Base-by-base conservation (phyloP, 768 basidiomycete species). In the Kwoniella sp. region DNA sequence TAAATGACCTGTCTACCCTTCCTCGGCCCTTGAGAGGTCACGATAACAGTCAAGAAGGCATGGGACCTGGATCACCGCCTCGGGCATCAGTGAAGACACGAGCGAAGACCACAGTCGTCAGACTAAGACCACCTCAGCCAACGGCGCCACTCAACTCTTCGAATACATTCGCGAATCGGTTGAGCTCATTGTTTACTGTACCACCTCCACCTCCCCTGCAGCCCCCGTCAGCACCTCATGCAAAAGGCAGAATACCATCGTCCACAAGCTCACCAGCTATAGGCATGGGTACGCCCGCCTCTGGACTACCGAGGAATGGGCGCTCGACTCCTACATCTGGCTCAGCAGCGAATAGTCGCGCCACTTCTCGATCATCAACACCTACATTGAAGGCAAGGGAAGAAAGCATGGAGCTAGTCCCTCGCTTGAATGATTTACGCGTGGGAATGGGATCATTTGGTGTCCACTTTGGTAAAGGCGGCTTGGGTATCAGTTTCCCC, bases 151-250 rank as follows among this genome's bases (percentile, higher is more conserved):
- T 22, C 24, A 25, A 24, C 22, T 36, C 58, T 6, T 53, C 60
- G 12, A 24, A 21, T 8, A 58, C 53, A 12, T 51, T 70, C 22
- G 66, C 64, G 15, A 58, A 68, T 44, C 44, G 64, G 13, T 40
- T 74, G 15, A 67, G 71, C 2, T 70, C 71, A 10, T 48, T 75
- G 4, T 75, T 75, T 63, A 57, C 54, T 21, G 60, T 75, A n/a
- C 71, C 71, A 26, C 65, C 73, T 36, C 73, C 73, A 12, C 68
- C 70, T 7, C 40, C 53, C 40, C 48, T 22, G 9, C 22, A 10
- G 8, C 7, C 22, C 24, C 5, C 25, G 8, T 26, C 48, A 17
- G 21, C 48, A 22, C 5, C 22, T 4, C 22, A 26, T 9, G 10
- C 22, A 2, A 49, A 25, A 24, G 22, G 48, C 48, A 49, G 48